A percentile compares a stretch with the other conserved stretches of the same genome.
These are phyloP conservation scores for Mycena vulgaris DNA, from an alignment of 768 basidiomycete species.

Conservation along the genomic window DNA sequence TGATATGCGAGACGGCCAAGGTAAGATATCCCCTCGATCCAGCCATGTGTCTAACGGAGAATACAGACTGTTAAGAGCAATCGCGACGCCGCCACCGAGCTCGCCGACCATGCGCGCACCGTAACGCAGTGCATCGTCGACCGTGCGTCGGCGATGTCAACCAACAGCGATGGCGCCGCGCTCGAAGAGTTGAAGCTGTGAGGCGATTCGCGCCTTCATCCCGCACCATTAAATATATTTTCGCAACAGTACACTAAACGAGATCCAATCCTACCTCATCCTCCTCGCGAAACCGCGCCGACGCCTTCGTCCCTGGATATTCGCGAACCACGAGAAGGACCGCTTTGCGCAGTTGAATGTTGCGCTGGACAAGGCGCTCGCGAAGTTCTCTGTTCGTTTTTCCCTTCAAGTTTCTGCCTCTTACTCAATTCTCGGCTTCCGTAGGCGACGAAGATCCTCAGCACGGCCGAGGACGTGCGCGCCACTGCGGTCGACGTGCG, in stretches of 20 bases:
- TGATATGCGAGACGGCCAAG: too few relatives aligned
- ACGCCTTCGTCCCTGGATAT: not conserved
- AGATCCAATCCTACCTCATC: too few relatives aligned
- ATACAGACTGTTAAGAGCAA: too few relatives aligned
- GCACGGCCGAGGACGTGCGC: not conserved
- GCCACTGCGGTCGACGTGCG: too few relatives aligned
- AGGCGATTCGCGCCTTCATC: not conserved
- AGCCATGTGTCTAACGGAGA: too few relatives aligned
- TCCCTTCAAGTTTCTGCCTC: not conserved
- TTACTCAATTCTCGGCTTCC: not conserved
- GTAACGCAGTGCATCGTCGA: not conserved
- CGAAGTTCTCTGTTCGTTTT: not conserved
- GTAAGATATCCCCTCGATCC: too few relatives aligned
- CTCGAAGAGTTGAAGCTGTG: not conserved
- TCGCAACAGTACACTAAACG: too few relatives aligned
- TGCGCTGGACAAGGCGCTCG: not conserved
- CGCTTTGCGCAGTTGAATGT: not conserved
- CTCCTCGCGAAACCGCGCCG: not conserved
- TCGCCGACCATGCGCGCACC: not conserved
- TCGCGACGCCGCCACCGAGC: not conserved
- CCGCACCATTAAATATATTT: not conserved
- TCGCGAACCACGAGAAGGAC: not conserved
- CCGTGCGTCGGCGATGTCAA: not conserved
- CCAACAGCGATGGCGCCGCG: not conserved
- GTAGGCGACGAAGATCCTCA: not conserved